Conservation (phyloP, 257 asterid genomes). For the Penstemon newberryi region DNA sequence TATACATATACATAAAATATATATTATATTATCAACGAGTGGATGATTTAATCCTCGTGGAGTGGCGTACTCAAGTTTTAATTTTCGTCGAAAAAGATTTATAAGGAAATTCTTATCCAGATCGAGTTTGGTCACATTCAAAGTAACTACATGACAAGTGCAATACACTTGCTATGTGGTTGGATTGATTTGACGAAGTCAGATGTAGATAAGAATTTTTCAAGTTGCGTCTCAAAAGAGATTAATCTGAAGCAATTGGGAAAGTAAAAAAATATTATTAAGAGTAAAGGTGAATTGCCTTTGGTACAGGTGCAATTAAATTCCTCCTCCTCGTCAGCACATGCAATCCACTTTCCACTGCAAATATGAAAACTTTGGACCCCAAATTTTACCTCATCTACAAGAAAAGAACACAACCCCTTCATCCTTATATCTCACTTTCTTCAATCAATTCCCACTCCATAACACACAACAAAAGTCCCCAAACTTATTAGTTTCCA, state of each 20-base stretch:
- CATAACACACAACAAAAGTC: not conserved
- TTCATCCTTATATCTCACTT: conserved; percentile 28
- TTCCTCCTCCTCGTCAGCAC: conserved; percentile 65
- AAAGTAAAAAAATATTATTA: not conserved
- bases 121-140: no score
- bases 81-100: no score
- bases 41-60: no score
- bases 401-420: conserved; percentile 55
- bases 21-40: not conserved
- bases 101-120: no score
- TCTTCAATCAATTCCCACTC: conserved; percentile 11
- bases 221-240: no score
- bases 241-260: no score
- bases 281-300: conserved; percentile 67
- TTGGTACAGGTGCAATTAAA: conserved; percentile 52
- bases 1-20: not conserved
- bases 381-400: conserved; percentile 60
- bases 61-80: no score
- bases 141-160: no score
- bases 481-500: no score
- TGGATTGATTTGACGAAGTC: no score
- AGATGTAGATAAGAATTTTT: no score
- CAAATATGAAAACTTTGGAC: conserved; percentile 40
- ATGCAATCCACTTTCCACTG: conserved; percentile 84
- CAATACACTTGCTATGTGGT: no score